Conservation (phyloP, 108 stramenopile species). For the Cyclotella cryptica region DNA sequence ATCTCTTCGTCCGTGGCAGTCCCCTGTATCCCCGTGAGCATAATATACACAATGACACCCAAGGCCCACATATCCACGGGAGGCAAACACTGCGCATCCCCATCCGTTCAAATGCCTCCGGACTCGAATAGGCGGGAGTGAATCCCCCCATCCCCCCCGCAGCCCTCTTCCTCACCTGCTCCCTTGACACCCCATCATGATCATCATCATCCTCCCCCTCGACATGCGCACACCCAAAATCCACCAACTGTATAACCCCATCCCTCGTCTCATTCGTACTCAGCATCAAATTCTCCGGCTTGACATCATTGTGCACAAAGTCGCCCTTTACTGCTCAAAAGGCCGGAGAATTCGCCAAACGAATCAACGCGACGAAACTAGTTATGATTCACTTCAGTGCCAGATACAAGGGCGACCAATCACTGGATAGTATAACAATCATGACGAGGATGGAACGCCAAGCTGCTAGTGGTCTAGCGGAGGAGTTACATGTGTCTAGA, state of each 20-base stretch:
- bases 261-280: slow-evolving; percentile 59
- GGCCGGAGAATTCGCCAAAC: too few species aligned
- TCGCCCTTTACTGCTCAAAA: too few species aligned
- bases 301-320: slow-evolving; percentile 89
- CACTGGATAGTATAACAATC: too few species aligned
- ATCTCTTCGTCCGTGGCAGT: slow-evolving; percentile 77
- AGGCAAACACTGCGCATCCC: slow-evolving; percentile 43
- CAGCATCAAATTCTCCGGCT: slow-evolving; percentile 89
- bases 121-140: slow-evolving; percentile 85
- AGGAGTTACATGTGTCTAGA: too few species aligned
- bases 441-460: too few species aligned
- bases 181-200: slow-evolving; percentile 32
- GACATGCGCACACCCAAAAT: slow-evolving; percentile 85
- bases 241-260: slow-evolving; percentile 77
- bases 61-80: slow-evolving; percentile 85
- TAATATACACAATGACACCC: slow-evolving; percentile 91
- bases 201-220: slow-evolving; percentile 55
- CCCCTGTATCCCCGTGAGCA: slow-evolving; percentile 89
- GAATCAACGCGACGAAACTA: too few species aligned
- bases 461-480: too few species aligned
- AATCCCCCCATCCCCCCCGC: slow-evolving; percentile 35
- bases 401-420: too few species aligned
- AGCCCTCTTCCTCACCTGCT: slow-evolving; percentile 9
- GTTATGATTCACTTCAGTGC: too few species aligned
- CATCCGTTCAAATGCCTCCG: slow-evolving; percentile 62